A percentile compares a stretch with the other conserved stretches of the same genome.
Evolutionary conservation across 2,329 filamentous ascomycete genomes (phyloP).

Genomic region (Mariannaea sp.): DNA sequence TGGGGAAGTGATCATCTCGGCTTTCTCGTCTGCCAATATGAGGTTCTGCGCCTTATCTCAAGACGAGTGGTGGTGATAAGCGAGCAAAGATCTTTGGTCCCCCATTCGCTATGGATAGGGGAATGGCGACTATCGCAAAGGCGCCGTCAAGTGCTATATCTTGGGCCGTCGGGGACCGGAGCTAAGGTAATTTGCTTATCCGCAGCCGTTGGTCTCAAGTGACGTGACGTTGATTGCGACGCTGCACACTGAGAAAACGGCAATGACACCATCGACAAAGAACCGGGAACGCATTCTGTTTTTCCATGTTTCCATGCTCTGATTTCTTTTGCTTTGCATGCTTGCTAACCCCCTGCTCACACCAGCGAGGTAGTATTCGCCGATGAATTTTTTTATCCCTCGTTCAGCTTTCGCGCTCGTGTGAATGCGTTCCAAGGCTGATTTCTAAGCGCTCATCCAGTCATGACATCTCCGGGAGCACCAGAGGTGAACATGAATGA

Average conservation of each 20-base stretch:
- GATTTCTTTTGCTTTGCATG: constrained; percentile 1
- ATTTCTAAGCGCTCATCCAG: constrained; percentile 23
- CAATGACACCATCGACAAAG: constrained; percentile 8
- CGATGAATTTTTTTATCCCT: constrained; percentile 6
- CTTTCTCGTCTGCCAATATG: neutral
- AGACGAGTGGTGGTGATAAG: neutral
- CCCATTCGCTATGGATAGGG: constrained; percentile 20
- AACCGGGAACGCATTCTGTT: neutral
- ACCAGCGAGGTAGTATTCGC: constrained; percentile 1
- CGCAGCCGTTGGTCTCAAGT: constrained; percentile 17
- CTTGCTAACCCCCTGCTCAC: constrained; percentile 12
- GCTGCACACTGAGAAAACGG: constrained; percentile 16
- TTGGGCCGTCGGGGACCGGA: constrained; percentile 19
- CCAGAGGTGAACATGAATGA: neutral
- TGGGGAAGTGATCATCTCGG: constrained; percentile 25
- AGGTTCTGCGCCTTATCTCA: neutral
- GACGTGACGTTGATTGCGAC: constrained; percentile 6
- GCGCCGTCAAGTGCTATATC: constrained; percentile 5
- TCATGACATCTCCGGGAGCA: constrained; percentile 6
- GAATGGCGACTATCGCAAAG: constrained; percentile 27
- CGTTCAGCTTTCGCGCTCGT: neutral
- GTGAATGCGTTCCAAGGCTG: neutral
- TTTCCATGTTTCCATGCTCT: constrained; percentile 5
- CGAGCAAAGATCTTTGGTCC: neutral
- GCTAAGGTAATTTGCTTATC: neutral